Evolutionary conservation across 495 filamentous ascomycete genomes (phyloP).

Genomic region (Neurospora sp.): DNA sequence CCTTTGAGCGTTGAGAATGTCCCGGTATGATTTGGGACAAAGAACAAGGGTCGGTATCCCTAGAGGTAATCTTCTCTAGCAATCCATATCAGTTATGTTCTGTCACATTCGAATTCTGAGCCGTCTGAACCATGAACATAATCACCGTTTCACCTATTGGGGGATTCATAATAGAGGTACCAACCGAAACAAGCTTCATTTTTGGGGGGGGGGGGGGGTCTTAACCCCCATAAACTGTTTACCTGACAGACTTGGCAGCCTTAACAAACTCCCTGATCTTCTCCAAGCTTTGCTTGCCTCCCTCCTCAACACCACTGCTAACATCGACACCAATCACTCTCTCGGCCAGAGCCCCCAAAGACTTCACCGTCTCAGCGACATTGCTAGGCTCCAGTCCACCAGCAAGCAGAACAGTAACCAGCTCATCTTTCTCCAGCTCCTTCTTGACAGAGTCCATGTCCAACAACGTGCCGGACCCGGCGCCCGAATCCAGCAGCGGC

Average conservation of each 20-base stretch:
- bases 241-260: slow-evolving; percentile 51
- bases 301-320: slow-evolving; percentile 82
- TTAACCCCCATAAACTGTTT: neutral
- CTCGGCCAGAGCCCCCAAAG: slow-evolving; percentile 41
- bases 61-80: neutral
- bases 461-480: slow-evolving; percentile 68
- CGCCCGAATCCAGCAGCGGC: slow-evolving; percentile 75
- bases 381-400: slow-evolving; percentile 74
- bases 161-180: neutral
- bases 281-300: slow-evolving; percentile 68
- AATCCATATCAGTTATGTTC: neutral
- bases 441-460: slow-evolving; percentile 55
- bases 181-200: neutral
- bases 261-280: slow-evolving; percentile 77
- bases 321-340: slow-evolving; percentile 80
- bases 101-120: neutral
- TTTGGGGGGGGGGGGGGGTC: neutral
- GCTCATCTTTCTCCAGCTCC: slow-evolving; percentile 47
- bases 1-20: neutral
- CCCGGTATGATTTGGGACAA: neutral
- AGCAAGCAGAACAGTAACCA: slow-evolving; percentile 62
- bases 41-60: neutral
- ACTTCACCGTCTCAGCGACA: slow-evolving; percentile 50
- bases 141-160: neutral
- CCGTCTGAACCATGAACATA: neutral